phyloP scores from a whole-genome alignment of 441 rosid genomes.

The Omphalea diandra region DNA sequence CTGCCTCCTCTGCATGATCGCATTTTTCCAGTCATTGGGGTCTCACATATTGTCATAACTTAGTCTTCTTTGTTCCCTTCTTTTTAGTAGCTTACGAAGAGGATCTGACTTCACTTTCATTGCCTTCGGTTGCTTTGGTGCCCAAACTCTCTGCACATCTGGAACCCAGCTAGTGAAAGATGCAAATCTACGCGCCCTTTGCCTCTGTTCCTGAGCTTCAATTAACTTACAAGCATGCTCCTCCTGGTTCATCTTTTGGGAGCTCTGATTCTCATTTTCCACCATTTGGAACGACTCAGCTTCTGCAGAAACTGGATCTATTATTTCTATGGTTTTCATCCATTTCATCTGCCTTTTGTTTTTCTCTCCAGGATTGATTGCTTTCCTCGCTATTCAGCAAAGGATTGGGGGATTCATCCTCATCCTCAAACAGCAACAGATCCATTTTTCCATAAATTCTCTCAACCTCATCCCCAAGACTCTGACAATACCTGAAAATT shows the following conservation, averaged over 20 bases:
- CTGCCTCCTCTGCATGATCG: constrained; percentile 30
- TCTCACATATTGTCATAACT: constrained; percentile 72
- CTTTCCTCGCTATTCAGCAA: constrained; percentile 70
- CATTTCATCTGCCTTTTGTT: constrained; percentile 30
- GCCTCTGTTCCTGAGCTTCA: constrained; percentile 68
- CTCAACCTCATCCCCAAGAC: constrained; percentile 62
- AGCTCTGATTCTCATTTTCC: constrained; percentile 30
- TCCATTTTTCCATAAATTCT: constrained; percentile 77
- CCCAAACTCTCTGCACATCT: constrained; percentile 88
- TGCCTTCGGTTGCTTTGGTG: constrained; percentile 57
- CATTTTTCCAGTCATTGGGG: constrained; percentile 56
- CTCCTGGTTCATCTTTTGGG: constrained; percentile 25
- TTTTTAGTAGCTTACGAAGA: constrained; percentile 43
- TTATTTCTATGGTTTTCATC: constrained; percentile 21
- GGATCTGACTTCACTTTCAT: constrained; percentile 32
- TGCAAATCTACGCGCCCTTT: constrained; percentile 76
- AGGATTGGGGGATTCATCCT: constrained; percentile 53
- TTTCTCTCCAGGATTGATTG: constrained; percentile 52
- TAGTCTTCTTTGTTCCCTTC: constrained; percentile 38
- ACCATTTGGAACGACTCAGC: constrained; percentile 28
- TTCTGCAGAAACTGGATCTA: constrained; percentile 31
- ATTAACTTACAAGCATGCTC: constrained; percentile 46
- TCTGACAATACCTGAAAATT: constrained; percentile 54
- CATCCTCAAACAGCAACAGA: constrained; percentile 58
- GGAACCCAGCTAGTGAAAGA: constrained; percentile 83